Conservation (phyloP, 108 stramenopile species). For the Cyclotella distinguenda region DNA sequence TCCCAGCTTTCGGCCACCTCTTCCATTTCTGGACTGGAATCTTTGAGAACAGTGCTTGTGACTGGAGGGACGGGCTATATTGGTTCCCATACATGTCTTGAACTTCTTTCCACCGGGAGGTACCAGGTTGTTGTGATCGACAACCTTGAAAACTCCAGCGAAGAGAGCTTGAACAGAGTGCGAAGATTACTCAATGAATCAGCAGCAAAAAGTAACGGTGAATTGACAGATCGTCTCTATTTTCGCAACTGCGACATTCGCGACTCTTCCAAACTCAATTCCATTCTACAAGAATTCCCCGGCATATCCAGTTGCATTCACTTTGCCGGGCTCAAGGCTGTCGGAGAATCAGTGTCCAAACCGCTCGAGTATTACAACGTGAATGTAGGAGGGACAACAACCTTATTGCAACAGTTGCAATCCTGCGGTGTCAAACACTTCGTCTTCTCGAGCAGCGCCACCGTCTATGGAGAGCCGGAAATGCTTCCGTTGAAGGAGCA, state of each 20-base stretch:
- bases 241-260: slow-evolving; percentile 84
- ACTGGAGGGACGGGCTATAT: slow-evolving; percentile 99
- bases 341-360: slow-evolving; percentile 86
- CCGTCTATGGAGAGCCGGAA: slow-evolving; percentile 97
- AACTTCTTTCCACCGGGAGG: slow-evolving; percentile 76
- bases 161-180: slow-evolving; percentile 90
- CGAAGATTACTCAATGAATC: slow-evolving; percentile 55
- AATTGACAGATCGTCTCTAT: slow-evolving; percentile 44
- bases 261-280: slow-evolving; percentile 46
- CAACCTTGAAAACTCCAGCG: slow-evolving; percentile 89
- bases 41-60: slow-evolving; percentile 83
- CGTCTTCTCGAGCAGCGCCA: slow-evolving; percentile 97
- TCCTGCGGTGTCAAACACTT: slow-evolving; percentile 58
- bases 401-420: slow-evolving; percentile 63
- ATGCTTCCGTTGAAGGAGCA: slow-evolving; percentile 85
- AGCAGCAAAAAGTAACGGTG: too few species aligned
- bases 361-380: slow-evolving; percentile 96
- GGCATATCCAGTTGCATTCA: slow-evolving; percentile 92
- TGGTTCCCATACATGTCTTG: slow-evolving; percentile 96
- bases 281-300: slow-evolving; percentile 77
- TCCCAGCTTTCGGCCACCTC: not conserved
- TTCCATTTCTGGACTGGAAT: too few species aligned
- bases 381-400: slow-evolving; percentile 93
- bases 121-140: slow-evolving; percentile 92
- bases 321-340: slow-evolving; percentile 99